These are phyloP conservation scores for Orbilia javanica DNA, from an alignment of 2,329 filamentous ascomycete species.

Conservation along the genomic window DNA sequence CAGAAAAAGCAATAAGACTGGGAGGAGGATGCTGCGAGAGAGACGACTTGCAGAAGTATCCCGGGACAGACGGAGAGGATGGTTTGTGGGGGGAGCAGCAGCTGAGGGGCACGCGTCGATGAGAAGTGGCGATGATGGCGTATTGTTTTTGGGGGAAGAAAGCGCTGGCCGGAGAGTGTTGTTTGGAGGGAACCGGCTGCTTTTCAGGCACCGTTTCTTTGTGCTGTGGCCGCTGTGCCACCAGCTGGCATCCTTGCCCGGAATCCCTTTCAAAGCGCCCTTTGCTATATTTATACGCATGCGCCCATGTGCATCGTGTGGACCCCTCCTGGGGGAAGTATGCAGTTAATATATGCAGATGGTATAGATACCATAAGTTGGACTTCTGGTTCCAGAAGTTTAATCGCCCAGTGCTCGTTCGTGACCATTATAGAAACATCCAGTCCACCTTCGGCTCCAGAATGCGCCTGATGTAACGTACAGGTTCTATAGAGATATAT, in stretches of 20 bases:
- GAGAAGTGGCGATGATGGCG: background rate
- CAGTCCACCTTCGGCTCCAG: too few species aligned
- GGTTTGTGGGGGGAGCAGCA: background rate
- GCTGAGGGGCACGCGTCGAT: background rate
- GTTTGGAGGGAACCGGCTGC: background rate
- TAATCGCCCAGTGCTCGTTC: too few species aligned
- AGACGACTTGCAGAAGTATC: background rate
- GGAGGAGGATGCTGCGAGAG: background rate
- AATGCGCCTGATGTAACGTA: too few species aligned
- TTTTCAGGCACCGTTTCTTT: conserved; percentile 17
- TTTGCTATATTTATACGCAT: too few species aligned
- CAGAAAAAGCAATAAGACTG: background rate
- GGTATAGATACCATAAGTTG: too few species aligned
- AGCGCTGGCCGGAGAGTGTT: background rate
- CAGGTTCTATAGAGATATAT: background rate
- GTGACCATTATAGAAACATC: too few species aligned
- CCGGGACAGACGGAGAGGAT: background rate
- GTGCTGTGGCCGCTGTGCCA: conserved; percentile 8
- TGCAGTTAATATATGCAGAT: too few species aligned
- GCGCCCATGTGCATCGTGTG: too few species aligned
- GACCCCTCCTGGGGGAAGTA: too few species aligned
- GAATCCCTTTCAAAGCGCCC: too few species aligned
- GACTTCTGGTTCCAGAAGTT: too few species aligned
- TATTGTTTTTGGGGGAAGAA: background rate
- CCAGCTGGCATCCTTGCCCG: background rate